Conservation (phyloP, 768 basidiomycete genomes). For the Lactarius psammicola region DNA sequence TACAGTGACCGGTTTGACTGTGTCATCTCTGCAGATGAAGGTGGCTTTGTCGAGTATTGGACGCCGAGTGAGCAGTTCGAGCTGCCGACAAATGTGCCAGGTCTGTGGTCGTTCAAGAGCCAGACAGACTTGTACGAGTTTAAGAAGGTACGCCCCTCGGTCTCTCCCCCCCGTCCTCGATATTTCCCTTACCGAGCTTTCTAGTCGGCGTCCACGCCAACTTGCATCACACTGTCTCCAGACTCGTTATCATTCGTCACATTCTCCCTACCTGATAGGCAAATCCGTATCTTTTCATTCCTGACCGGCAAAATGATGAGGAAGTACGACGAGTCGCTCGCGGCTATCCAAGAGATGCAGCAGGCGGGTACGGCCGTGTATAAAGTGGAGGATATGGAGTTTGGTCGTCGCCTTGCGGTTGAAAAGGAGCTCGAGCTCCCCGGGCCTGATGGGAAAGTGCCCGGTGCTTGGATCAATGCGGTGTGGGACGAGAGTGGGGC, state of each 20-base stretch:
- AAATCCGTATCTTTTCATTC: constrained; percentile 92
- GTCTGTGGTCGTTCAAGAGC: constrained; percentile 88
- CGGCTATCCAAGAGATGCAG: constrained; percentile 97
- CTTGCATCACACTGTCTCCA: constrained; percentile 89
- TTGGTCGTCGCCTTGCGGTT: constrained; percentile 90
- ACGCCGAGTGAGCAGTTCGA: constrained; percentile 86
- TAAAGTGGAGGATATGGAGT: constrained; percentile 98
- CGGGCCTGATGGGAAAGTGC: constrained; percentile 67
- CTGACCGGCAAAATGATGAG: constrained; percentile 84
- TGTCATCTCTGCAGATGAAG: constrained; percentile 92
- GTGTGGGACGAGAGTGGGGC: constrained; percentile 99
- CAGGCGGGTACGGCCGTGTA: constrained; percentile 93
- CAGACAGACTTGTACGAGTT: constrained; percentile 96
- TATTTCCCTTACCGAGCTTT: constrained; percentile 10
- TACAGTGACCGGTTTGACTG: constrained; percentile 89
- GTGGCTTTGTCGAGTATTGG: constrained; percentile 97
- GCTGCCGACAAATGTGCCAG: constrained; percentile 69
- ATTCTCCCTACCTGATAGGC: constrained; percentile 90
- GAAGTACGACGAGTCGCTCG: constrained; percentile 92
- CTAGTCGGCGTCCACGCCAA: constrained; percentile 88
- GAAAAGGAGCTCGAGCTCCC: constrained; percentile 89
- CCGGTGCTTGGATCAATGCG: constrained; percentile 80
- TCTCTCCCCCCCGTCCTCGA: background rate
- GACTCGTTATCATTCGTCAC: constrained; percentile 88
- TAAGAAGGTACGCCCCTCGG: constrained; percentile 69